These are phyloP conservation scores for Penicillium hesseltinei DNA, from an alignment of 2,329 filamentous ascomycete species.

Conservation along the genomic window DNA sequence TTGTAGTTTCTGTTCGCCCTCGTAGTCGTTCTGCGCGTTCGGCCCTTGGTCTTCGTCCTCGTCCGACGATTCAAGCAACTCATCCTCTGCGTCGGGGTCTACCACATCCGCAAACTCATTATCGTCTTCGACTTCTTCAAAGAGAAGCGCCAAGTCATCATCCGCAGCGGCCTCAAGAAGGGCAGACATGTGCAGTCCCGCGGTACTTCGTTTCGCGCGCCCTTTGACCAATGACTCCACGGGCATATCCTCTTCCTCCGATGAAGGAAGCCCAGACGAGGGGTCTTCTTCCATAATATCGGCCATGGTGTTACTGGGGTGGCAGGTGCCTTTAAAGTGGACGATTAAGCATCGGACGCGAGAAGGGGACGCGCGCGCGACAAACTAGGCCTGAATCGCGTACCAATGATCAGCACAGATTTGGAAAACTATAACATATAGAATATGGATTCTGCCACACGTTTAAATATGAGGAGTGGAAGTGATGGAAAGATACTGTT, in stretches of 20 bases:
- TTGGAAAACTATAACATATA: not conserved
- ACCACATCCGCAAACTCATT: constrained; percentile 62
- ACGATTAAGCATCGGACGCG: constrained; percentile 4
- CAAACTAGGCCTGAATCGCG: not conserved
- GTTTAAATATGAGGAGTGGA: not conserved
- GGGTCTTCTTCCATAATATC: constrained; percentile 29
- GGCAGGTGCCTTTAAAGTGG: not conserved
- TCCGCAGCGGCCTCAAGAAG: constrained; percentile 75
- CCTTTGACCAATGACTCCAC: constrained; percentile 37
- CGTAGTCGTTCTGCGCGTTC: constrained; percentile 59
- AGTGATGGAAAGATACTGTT: not conserved
- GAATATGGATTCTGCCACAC: not conserved
- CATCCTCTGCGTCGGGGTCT: constrained; percentile 59
- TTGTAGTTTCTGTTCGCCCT: constrained; percentile 84
- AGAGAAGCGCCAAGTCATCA: constrained; percentile 58
- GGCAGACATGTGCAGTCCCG: constrained; percentile 78
- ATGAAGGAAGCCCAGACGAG: constrained; percentile 28
- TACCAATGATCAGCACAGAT: not conserved
- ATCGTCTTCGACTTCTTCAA: constrained; percentile 72
- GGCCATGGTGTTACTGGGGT: constrained; percentile 11
- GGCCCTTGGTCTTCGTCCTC: constrained; percentile 76
- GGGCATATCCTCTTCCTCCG: constrained; percentile 20
- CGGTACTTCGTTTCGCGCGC: constrained; percentile 73
- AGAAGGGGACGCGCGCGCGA: constrained; percentile 1
- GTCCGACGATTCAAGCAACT: constrained; percentile 83